Conservation (phyloP, 371 early-diverging fungal genomes). For the Dinochytrium kinnereticum region DNA sequence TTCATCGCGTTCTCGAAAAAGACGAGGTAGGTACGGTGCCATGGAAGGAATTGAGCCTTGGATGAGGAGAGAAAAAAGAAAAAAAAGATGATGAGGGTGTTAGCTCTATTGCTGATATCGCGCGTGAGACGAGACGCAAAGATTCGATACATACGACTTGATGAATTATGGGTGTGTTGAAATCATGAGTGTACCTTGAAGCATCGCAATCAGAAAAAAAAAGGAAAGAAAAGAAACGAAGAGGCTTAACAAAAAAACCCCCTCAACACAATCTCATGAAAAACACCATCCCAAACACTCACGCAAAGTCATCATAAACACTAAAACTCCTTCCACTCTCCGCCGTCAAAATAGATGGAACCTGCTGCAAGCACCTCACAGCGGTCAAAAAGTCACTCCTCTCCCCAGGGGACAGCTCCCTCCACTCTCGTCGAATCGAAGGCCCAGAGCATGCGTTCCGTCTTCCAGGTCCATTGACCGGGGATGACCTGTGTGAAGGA, state of each 20-base stretch:
- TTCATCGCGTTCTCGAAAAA: constrained; percentile 29
- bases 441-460: constrained; percentile 3
- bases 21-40: constrained; percentile 22
- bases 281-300: neutral
- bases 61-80: neutral
- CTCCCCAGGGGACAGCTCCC: neutral
- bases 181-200: neutral
- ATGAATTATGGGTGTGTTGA: neutral
- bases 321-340: neutral
- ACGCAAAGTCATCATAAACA: constrained; percentile 31
- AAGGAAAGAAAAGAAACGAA: too few species aligned
- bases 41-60: constrained; percentile 21
- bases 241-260: too few species aligned
- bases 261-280: too few species aligned
- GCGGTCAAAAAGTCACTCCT: constrained; percentile 18
- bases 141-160: neutral
- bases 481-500: neutral
- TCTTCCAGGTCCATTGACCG: neutral
- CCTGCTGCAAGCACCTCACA: constrained; percentile 23
- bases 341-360: constrained; percentile 15
- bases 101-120: too few species aligned
- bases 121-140: neutral
- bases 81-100: too few species aligned
- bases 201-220: too few species aligned
- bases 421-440: constrained; percentile 22